A percentile compares a stretch with the other conserved stretches of the same genome.
phyloP scores from a whole-genome alignment of 2,329 filamentous ascomycete genomes.

The Sclerotinia trifoliorum region DNA sequence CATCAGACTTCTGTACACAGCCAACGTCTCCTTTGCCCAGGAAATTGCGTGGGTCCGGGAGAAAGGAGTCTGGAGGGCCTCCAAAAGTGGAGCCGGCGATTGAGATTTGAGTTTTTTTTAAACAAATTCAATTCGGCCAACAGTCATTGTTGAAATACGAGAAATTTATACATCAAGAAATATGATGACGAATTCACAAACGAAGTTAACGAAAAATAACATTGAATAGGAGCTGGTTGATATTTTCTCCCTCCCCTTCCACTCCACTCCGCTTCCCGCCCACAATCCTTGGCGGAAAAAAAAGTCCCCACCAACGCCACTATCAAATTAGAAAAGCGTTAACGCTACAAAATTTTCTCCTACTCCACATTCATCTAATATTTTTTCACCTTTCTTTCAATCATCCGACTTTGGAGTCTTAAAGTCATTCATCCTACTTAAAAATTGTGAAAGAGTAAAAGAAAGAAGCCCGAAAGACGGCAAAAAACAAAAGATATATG shows the following conservation, averaged over 20 bases:
- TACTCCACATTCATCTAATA: neutral
- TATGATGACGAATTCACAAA: neutral
- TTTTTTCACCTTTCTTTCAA: neutral
- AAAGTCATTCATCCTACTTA: neutral
- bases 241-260: neutral
- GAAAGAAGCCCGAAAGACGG: neutral
- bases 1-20: neutral
- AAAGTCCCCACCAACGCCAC: neutral
- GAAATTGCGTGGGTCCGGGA: too few relatives aligned
- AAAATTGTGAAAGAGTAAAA: too few relatives aligned
- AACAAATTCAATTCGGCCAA: neutral
- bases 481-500: neutral
- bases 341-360: neutral
- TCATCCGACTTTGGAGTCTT: too few relatives aligned
- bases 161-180: neutral
- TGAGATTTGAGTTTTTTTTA: neutral
- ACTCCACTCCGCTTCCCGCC: neutral
- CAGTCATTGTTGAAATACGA: neutral
- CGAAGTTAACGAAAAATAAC: neutral
- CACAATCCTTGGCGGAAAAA: neutral
- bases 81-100: neutral
- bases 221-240: neutral
- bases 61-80: neutral
- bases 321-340: neutral
- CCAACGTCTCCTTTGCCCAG: neutral